phyloP scores from a whole-genome alignment of 148 eudicot genomes.

The Cornus kousa region DNA sequence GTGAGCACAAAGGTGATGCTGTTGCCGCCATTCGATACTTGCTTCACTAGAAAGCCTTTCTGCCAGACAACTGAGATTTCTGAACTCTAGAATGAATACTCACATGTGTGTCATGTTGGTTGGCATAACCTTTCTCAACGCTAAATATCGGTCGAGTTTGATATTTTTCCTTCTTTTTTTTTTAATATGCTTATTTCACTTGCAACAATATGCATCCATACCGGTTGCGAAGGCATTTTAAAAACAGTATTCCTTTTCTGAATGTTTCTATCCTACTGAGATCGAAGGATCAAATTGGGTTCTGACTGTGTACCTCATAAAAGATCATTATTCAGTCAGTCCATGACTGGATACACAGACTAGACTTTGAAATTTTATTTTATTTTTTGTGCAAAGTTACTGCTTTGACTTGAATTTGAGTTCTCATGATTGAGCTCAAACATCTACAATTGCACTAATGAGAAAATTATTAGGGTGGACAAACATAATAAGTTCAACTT shows the following conservation, averaged over 20 bases:
- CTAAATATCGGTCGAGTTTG: not conserved
- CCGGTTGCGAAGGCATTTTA: not conserved
- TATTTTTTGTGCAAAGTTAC: too few species aligned
- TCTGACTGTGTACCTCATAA: not conserved
- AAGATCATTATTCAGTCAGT: not conserved
- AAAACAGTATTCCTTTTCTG: not conserved
- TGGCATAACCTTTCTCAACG: not conserved
- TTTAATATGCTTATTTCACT: not conserved
- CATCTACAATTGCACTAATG: too few species aligned
- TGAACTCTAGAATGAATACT: not conserved
- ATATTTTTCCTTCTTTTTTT: too few species aligned
- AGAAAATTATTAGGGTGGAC: not conserved
- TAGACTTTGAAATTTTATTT: too few species aligned
- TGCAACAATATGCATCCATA: not conserved
- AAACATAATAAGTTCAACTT: not conserved
- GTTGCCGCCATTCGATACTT: slow-evolving; percentile 79
- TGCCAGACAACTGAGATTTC: not conserved
- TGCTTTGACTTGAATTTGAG: too few species aligned
- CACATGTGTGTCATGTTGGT: not conserved
- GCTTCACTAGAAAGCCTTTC: slow-evolving; percentile 35
- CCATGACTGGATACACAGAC: too few species aligned
- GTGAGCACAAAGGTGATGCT: slow-evolving; percentile 98
- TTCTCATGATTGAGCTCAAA: too few species aligned
- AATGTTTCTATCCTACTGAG: not conserved
- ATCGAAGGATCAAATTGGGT: not conserved